Evolutionary conservation across 139 green algal species (phyloP).

Genomic region (Spirogloea muscicola): DNA sequence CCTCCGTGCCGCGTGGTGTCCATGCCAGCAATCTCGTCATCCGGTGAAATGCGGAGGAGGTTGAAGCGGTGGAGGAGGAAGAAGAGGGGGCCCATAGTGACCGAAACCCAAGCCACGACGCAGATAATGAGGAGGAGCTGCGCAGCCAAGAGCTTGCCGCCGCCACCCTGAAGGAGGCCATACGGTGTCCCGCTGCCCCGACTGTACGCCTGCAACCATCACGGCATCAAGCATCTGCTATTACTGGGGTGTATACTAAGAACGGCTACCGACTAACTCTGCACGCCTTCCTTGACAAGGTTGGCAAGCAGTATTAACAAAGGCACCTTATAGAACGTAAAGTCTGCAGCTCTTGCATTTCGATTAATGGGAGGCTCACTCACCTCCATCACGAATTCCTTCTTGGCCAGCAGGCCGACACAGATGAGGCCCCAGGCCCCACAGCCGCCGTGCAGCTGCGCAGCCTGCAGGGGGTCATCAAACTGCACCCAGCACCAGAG

Average conservation of each 20-base stretch:
- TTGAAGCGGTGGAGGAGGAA: slow-evolving; percentile 57
- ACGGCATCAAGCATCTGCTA: no score
- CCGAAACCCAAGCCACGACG: slow-evolving; percentile 63
- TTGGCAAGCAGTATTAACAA: background rate
- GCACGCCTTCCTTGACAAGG: background rate
- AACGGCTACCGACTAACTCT: no score
- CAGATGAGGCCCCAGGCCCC: slow-evolving; percentile 54
- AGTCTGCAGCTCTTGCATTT: no score
- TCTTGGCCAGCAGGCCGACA: slow-evolving; percentile 52
- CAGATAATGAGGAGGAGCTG: slow-evolving; percentile 63
- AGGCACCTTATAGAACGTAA: no score
- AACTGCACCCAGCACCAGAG: no score
- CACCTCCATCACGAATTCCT: slow-evolving; percentile 50
- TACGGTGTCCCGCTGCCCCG: slow-evolving; percentile 16
- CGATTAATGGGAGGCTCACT: no score
- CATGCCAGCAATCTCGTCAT: slow-evolving; percentile 55
- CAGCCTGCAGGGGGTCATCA: slow-evolving; percentile 69
- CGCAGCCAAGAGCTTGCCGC: slow-evolving; percentile 47
- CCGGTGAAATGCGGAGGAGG: slow-evolving; percentile 45
- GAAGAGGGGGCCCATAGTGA: slow-evolving; percentile 63
- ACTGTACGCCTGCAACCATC: slow-evolving; percentile 33
- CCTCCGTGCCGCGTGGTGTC: slow-evolving; percentile 59
- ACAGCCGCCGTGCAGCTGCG: slow-evolving; percentile 71
- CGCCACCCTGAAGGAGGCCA: slow-evolving; percentile 50
- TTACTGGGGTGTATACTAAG: no score